Evolutionary conservation across 768 basidiomycete genomes (phyloP).

Genomic region (Hypholoma fasciculare): DNA sequence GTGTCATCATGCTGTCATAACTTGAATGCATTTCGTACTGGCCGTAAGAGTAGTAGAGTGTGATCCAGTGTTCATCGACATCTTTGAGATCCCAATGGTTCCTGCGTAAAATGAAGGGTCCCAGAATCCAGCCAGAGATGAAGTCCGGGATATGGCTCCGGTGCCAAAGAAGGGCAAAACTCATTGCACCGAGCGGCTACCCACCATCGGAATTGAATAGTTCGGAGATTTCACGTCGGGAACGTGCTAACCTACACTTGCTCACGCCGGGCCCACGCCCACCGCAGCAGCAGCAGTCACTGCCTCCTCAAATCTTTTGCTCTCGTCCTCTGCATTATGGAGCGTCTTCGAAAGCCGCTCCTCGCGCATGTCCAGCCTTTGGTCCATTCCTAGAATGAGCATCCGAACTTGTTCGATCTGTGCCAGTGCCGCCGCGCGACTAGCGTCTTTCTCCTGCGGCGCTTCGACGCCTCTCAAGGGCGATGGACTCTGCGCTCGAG

Average conservation of each 20-base stretch:
- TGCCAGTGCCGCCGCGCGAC: constrained; percentile 45
- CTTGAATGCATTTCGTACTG: not conserved
- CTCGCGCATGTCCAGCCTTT: constrained; percentile 63
- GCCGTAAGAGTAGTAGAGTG: not conserved
- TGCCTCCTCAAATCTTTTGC: constrained; percentile 46
- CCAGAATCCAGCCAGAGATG: too few relatives aligned
- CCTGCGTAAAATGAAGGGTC: too few relatives aligned
- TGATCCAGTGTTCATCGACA: not conserved
- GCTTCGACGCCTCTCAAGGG: constrained; percentile 1
- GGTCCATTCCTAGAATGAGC: constrained; percentile 75
- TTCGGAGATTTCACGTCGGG: not conserved
- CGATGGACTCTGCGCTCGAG: constrained; percentile 2
- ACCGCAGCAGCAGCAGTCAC: constrained; percentile 2
- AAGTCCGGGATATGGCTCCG: too few relatives aligned
- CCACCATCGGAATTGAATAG: too few relatives aligned
- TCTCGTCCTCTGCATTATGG: constrained; percentile 60
- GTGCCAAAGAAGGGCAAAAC: too few relatives aligned
- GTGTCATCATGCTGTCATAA: not conserved
- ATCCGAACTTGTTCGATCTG: constrained; percentile 71
- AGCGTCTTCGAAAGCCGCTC: constrained; percentile 60
- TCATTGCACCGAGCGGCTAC: too few relatives aligned
- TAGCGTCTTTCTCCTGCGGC: constrained; percentile 11
- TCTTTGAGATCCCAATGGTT: not conserved
- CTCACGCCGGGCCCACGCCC: not conserved
- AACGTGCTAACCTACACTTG: not conserved